Evolutionary conservation across 2,329 filamentous ascomycete genomes (phyloP), one percentile per base, ranked within the genome.

Genomic region (Fusarium liriodendri): DNA sequence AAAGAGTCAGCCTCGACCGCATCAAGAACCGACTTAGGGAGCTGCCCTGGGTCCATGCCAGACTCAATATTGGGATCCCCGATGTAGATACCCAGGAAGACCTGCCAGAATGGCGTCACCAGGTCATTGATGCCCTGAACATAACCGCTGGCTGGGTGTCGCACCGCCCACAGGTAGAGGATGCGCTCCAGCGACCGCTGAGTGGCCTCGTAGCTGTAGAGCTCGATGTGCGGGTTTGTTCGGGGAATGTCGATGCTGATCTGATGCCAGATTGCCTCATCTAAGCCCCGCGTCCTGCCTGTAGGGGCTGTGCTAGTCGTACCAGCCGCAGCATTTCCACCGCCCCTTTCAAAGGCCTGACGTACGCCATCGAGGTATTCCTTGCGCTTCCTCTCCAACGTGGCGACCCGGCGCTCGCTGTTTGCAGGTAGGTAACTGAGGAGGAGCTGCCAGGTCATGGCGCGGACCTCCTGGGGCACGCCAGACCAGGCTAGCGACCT

Each of bases 121-220:
- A 99, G 89, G 81, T 99, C 97, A 82, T 99, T 99, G 84, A 99
- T 99, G 38, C 97, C 97, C 84, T 99, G 97, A 0, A 99, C 97
- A 80, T 99, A 99, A 61, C 97, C 97, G 80, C 95, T 98, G 7
- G 97, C 97, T 1, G 97, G 97, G 85, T 99, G 97, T 60, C 97
- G 91, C 76, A 99, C 97, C 2, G 97, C 97, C 97, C 97, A 99
- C 2, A 99, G 90, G 81, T 99, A 99, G 22, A 99, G 84, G 76
- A 99, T 98, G 58, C 96, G 91, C 83, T 99, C 97, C 16, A 99
- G 85, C 1, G 95, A 98, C 64, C 95, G 88, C 81, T 99, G 97
- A 1, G 97, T 99, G 6, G 96, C 96, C 83, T 98, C 96, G 80
- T 98, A 98, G 75, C 94, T 90, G 84, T 99, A 99, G 0, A 99